These are phyloP conservation scores for Mycena capillaripes DNA, from an alignment of 768 basidiomycete genomes.

Conservation along the genomic window DNA sequence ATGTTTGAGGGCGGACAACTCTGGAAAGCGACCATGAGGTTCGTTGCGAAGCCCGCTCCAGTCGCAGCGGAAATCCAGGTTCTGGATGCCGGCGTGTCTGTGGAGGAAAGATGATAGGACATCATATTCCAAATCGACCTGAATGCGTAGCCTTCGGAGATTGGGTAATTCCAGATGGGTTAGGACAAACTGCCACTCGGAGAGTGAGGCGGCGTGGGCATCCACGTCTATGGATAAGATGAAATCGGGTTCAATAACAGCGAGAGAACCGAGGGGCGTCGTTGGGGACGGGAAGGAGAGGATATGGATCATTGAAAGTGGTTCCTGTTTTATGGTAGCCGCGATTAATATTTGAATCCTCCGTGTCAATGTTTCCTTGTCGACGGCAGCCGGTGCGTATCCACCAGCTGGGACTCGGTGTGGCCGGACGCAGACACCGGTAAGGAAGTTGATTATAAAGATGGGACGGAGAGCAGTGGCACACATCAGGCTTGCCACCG, in stretches of 20 bases:
- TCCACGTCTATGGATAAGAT: background rate
- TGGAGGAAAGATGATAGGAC: background rate
- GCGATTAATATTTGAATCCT: background rate
- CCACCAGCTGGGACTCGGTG: too few species aligned
- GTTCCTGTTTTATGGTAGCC: background rate
- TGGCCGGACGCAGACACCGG: background rate
- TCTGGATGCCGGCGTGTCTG: background rate
- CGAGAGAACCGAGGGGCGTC: background rate
- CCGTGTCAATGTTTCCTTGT: background rate
- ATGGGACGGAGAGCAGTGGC: background rate
- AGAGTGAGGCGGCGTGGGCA: background rate
- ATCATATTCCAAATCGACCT: background rate
- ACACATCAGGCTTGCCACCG: background rate
- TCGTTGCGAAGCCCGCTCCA: background rate
- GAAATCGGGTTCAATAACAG: background rate
- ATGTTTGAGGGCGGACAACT: background rate
- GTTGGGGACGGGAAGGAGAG: background rate
- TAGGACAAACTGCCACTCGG: background rate
- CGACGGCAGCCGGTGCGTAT: background rate
- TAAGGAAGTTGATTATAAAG: background rate
- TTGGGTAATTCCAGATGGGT: background rate
- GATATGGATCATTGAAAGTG: background rate
- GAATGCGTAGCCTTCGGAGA: background rate
- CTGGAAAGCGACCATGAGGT: background rate
- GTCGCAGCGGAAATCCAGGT: background rate